Percentiles rank a stretch among this genome's conserved stretches.
Conservation (phyloP, 257 asterid species). For the Gentiana dahurica region DNA sequence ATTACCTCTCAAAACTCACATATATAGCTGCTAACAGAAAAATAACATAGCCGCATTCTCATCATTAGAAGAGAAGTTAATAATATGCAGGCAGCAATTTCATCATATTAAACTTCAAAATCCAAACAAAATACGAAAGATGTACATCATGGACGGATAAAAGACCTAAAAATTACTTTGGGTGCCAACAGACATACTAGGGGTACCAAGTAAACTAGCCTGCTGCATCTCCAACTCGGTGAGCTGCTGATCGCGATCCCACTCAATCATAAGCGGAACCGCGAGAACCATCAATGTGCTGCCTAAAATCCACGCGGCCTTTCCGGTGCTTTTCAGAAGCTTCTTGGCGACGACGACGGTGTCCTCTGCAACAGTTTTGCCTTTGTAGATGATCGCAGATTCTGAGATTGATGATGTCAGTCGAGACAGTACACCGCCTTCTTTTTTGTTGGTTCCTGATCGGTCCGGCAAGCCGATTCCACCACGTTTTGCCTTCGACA, state of each 20-base stretch:
- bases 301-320: constrained; percentile 77
- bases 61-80: too few relatives aligned
- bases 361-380: constrained; percentile 61
- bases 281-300: constrained; percentile 65
- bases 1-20: too few relatives aligned
- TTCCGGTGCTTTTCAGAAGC: constrained; percentile 69
- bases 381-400: constrained; percentile 52
- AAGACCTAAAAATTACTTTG: constrained; percentile 5
- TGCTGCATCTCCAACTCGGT: constrained; percentile 74
- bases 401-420: constrained; percentile 30
- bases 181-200: constrained; percentile 15
- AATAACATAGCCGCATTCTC: too few relatives aligned
- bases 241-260: constrained; percentile 77
- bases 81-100: too few relatives aligned
- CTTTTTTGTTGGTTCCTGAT: too few relatives aligned
- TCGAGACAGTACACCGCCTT: constrained; percentile 8
- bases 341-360: constrained; percentile 54
- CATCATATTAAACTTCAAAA: too few relatives aligned
- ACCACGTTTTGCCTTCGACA: constrained; percentile 16
- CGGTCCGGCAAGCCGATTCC: constrained; percentile 23
- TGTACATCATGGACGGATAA: too few relatives aligned
- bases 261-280: constrained; percentile 74
- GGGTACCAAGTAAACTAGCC: constrained; percentile 63
- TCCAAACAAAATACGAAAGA: too few relatives aligned
- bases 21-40: too few relatives aligned